These are phyloP conservation scores for Suillus cothurnatus DNA, from an alignment of 768 basidiomycete genomes.

Conservation along the genomic window DNA sequence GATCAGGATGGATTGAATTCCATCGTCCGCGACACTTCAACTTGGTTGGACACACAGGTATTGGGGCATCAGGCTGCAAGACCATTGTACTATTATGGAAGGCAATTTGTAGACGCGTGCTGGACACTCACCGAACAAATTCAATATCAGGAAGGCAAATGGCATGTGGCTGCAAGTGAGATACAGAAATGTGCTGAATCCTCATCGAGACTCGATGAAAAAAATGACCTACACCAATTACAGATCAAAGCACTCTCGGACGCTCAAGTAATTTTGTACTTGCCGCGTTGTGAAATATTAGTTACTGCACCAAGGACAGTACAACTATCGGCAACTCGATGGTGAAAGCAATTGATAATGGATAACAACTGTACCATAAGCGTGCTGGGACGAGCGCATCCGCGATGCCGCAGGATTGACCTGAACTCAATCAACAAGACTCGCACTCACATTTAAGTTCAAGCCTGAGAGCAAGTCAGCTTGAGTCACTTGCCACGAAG, in stretches of 20 bases:
- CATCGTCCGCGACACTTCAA: not conserved
- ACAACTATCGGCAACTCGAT: not conserved
- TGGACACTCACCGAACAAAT: not conserved
- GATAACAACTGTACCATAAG: not conserved
- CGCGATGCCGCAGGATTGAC: not conserved
- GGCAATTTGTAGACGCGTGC: constrained; percentile 12
- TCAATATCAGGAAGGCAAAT: not conserved
- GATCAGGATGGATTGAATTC: not conserved
- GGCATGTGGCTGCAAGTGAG: not conserved
- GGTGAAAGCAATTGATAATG: not conserved
- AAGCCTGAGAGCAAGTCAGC: not conserved
- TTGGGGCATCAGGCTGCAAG: not conserved
- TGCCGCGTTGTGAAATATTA: not conserved
- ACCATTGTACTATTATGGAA: not conserved
- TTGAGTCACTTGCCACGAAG: not conserved
- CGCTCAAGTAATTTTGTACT: not conserved
- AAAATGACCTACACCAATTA: constrained; percentile 18
- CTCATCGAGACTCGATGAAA: constrained; percentile 39
- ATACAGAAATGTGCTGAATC: not conserved
- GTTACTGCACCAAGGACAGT: not conserved
- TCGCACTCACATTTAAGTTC: not conserved
- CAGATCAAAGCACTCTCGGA: not conserved
- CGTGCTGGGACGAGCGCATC: not conserved
- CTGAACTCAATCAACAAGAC: not conserved
- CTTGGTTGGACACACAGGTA: not conserved